A percentile compares a stretch with the other conserved stretches of the same genome.
These are phyloP conservation scores for Trichothecium roseum DNA, from an alignment of 2,329 filamentous ascomycete genomes.

Conservation along the genomic window DNA sequence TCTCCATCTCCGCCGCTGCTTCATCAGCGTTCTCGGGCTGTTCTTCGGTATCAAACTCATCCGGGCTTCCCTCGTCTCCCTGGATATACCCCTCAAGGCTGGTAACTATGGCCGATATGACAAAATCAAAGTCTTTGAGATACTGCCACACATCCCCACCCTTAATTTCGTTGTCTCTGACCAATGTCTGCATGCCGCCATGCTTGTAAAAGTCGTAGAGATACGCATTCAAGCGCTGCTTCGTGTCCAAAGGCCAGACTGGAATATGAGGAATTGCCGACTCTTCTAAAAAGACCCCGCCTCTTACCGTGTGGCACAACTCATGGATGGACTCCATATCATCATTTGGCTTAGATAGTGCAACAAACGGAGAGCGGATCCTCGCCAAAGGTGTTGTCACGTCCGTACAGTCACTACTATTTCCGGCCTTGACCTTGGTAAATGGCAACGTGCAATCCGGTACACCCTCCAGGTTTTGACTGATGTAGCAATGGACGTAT, in stretches of 20 bases:
- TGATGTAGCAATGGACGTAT: conserved; percentile 60
- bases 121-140: conserved; percentile 47
- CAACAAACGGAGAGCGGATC: conserved; percentile 58
- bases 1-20: too few relatives aligned
- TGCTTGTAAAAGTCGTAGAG: conserved; percentile 71
- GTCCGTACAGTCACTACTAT: conserved; percentile 12
- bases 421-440: conserved; percentile 36
- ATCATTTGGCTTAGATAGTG: conserved; percentile 59
- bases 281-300: conserved; percentile 65
- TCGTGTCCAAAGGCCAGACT: conserved; percentile 45
- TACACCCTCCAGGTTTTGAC: conserved; percentile 44
- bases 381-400: conserved; percentile 18
- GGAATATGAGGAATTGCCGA: conserved; percentile 60
- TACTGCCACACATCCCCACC: conserved; percentile 61
- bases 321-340: conserved; percentile 55
- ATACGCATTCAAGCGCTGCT: conserved; percentile 51
- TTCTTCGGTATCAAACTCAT: too few relatives aligned
- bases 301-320: conserved; percentile 53
- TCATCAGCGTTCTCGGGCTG: too few relatives aligned
- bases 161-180: conserved; percentile 55
- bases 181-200: conserved; percentile 50
- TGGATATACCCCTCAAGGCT: conserved; percentile 47
- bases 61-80: conserved; percentile 13
- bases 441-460: conserved; percentile 49
- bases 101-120: conserved; percentile 62